Base-by-base conservation (phyloP, 345 rosid species). In the Eucalyptus melliodora region DNA sequence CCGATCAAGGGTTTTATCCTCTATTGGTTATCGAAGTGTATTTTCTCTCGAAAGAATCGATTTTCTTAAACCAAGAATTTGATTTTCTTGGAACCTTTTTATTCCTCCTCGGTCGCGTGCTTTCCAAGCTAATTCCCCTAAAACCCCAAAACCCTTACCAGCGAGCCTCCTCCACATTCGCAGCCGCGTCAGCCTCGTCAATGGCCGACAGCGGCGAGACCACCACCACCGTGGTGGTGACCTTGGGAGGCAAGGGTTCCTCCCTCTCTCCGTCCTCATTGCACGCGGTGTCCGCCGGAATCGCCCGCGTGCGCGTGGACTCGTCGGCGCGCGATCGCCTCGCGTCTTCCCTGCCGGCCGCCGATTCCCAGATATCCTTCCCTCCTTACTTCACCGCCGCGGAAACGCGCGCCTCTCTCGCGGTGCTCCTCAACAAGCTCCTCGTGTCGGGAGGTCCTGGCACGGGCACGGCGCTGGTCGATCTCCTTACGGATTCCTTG, bases 351-450 rank as follows among this genome's bases (percentile, higher is more conserved):
- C 50, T 89, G 31, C 21, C 55, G 21, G 21, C 21, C 21, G 80
- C 93, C 34, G 40, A 67, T 86, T 23, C 56, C 86, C 86, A 87
- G 87, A 7, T 88, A 88, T 77, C 93, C 87, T 31, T 27, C 88
- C 44, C 69, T 90, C 40, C 21, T 37, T 56, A 90, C 86, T 90
- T 95, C n/a, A 91, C 91, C 60, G 82, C 42, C 16, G 90, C 89
- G 83, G 98, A 95, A 88, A 62, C 67, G 53, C 92, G 97, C 60
- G 97, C 98, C 40, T 90, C 93, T 59, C 92, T 94, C 55, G 88
- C 89, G 45, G 92, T 94, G 27, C 92, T 96, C n/a, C 95, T 96
- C 88, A 93, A 92, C 89, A 94, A 95, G 92, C 94, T 96, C 89
- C 96, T 96, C 14, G 87, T 91, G 53, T 89, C 91, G 5, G 87